phyloP scores from a whole-genome alignment of 257 asterid genomes.

The Thymus mandschuricus region DNA sequence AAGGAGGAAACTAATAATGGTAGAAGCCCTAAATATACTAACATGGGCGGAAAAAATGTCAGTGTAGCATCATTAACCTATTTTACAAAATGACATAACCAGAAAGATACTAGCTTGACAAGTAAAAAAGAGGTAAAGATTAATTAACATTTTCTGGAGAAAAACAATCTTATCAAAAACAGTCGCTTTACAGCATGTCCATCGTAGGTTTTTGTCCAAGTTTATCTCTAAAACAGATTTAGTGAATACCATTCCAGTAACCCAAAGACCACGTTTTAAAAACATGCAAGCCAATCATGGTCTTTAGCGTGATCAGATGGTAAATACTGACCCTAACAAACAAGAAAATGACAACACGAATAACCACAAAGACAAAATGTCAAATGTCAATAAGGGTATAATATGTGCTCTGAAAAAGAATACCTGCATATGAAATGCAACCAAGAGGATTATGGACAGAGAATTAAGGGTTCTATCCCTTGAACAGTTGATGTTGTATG shows the following conservation, averaged over 20 bases:
- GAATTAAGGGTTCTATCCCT: slow-evolving; percentile 86
- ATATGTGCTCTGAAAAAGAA: slow-evolving; percentile 5
- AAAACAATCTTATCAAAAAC: background rate
- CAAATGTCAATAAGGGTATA: background rate
- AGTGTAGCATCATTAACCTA: slow-evolving; percentile 8
- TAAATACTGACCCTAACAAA: background rate
- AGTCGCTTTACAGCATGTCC: background rate
- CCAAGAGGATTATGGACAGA: slow-evolving; percentile 78
- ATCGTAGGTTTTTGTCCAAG: background rate
- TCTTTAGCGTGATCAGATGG: background rate
- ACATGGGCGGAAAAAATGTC: background rate
- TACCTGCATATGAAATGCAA: slow-evolving; percentile 96
- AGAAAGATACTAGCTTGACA: background rate
- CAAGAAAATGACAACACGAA: slow-evolving; percentile 4
- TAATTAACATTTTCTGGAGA: slow-evolving; percentile 12
- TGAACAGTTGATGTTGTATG: slow-evolving; percentile 80
- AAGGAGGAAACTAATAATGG: slow-evolving; percentile 18
- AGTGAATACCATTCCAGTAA: background rate
- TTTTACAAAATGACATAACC: background rate
- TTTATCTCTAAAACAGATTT: background rate
- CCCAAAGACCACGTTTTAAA: background rate
- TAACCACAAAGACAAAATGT: background rate
- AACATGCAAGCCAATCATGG: background rate
- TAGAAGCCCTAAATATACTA: slow-evolving; percentile 1
- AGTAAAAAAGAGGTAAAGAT: slow-evolving; percentile 13